A percentile compares a stretch with the other conserved stretches of the same genome.
Evolutionary conservation across 192 early-diverging fungal genomes (phyloP).

Genomic region (Coemansia sp.): DNA sequence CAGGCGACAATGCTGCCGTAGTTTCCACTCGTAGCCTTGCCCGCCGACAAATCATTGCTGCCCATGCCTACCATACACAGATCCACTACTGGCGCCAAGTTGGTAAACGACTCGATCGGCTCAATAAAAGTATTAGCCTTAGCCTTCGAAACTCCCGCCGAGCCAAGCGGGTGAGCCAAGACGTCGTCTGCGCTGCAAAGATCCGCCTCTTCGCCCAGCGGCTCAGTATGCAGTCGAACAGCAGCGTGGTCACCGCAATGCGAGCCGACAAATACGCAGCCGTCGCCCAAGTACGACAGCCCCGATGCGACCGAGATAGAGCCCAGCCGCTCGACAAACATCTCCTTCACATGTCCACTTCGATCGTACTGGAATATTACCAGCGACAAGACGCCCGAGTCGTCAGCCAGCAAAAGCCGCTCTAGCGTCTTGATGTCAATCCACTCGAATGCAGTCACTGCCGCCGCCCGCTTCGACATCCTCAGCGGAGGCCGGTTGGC

Average conservation of each 20-base stretch:
- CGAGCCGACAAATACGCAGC: constrained; percentile 80
- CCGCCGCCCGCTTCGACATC: constrained; percentile 19
- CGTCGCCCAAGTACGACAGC: constrained; percentile 67
- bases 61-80: constrained; percentile 81
- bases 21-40: not conserved
- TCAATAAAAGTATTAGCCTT: constrained; percentile 56
- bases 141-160: not conserved
- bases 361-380: constrained; percentile 51
- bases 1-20: constrained; percentile 79
- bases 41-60: constrained; percentile 55
- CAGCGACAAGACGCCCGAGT: constrained; percentile 61
- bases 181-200: not conserved
- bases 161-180: constrained; percentile 12
- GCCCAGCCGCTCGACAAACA: constrained; percentile 53
- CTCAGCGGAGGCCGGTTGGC: not conserved
- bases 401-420: constrained; percentile 73
- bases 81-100: constrained; percentile 82
- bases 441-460: constrained; percentile 58
- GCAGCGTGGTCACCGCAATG: constrained; percentile 83
- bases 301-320: constrained; percentile 57
- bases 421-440: constrained; percentile 53
- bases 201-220: constrained; percentile 21
- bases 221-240: constrained; percentile 58
- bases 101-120: constrained; percentile 61
- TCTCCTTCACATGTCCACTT: constrained; percentile 24